Base-by-base conservation (phyloP, 1,139 yeast genomes). In the Hyphopichia burtonii region DNA sequence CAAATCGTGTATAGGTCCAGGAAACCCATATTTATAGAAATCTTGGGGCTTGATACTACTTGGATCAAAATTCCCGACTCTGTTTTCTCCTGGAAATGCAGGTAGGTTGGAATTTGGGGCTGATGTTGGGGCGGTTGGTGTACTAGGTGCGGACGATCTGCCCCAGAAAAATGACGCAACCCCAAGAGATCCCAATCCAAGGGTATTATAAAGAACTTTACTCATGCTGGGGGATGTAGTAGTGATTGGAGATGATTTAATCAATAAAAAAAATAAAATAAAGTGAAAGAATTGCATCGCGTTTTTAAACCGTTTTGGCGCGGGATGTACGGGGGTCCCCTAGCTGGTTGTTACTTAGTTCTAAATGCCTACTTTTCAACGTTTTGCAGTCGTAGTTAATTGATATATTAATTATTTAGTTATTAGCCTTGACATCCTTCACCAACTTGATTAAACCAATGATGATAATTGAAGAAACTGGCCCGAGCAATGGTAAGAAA, bases 1-100 rank as follows among this genome's bases (percentile, higher is more conserved):
- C 46, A 93, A 65, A 58, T 93, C 99, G 59, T 89, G 95, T 34
- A 86, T 76, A 0, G 98, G 98, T 1, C 96, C 96, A 0, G 98
- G 98, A 56, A 87, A 88, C 3, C 99, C 99, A 58, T 86, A 91
- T 55, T 83, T 84, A 69, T 85, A 86, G 62, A 86, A 86, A 11
- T 73, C 95, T 31, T 79, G 76, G 0, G 97, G 96, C 45, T 79
- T 74, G 7, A 87, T 74, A 5, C 51, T 39, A 5, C 63, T 44
- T 30, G 74, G 63, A 51, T 61, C 62, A 50, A 58, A 51, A 31
- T 58, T 45, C 10, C 50, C 53, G 8, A 45, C 52, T 14, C 45
- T 42, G 8, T 41, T 40, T 11, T 41, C 44, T 9, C 53, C 53
- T 4, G 40, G 40, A 6, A 37, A 39, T 7, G 36, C 56, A 5